Evolutionary conservation across 2,329 filamentous ascomycete species (phyloP), one percentile per base, ranked within the genome.

Genomic region (Dactylellina sp.): DNA sequence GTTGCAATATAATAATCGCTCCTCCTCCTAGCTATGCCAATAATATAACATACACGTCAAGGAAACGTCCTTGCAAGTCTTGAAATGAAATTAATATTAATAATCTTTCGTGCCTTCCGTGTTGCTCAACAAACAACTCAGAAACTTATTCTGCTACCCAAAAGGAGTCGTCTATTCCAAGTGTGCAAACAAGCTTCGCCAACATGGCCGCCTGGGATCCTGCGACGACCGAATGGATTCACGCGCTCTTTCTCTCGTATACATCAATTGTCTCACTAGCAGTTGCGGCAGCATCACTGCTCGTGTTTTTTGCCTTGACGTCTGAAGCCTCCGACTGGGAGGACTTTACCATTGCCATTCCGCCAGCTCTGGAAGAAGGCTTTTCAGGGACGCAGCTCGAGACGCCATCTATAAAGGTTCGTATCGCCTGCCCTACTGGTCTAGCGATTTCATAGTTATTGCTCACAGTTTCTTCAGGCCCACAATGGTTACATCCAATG

Each of bases 401-500:
- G 9, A 53, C 24, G 1, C 68, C 68, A 7, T 47, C 37, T 14
- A 46, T 72, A 14, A 65, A 61, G 60, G 68, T 72, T 35, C 28
- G 59, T 16, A 14, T 50, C 12, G 18, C 20, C 49, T n/a, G n/a
- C 52, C 18, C 18, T 3, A 11, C 7, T 42, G 14, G 12, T 42
- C 42, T 7, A 57, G 11, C 4, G 9, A 9, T 9, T 9, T 35
- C 3, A 52, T 52, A 16, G 6, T 32, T 28, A n/a, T 52, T 35
- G n/a, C 14, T 35, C 2, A 52, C 9, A 52, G 7, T 14, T 46
- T 14, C 3, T 16, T 20, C 35, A 72, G 68, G 49, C 68, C 46
- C 20, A 60, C 24, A 55, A 72, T 46, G 53, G 53, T 14, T 32
- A 53, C 16, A 72, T 72, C n/a, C 68, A 72, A 65, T 96, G 92